Base-by-base conservation (phyloP, 2,329 filamentous ascomycete species). In the Zalaria sp. region DNA sequence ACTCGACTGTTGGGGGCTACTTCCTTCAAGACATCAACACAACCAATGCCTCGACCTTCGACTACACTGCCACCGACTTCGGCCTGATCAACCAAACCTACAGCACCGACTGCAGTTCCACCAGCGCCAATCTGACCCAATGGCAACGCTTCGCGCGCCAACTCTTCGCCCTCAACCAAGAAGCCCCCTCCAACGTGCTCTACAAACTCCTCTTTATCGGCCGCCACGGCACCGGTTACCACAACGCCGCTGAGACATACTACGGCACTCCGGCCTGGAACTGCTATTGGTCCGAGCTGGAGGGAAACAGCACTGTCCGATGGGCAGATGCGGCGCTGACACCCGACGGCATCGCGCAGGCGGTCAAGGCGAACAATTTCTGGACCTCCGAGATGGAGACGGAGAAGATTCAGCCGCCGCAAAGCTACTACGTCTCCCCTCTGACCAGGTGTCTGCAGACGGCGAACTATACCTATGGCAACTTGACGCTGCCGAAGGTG, bases 191-290 rank as follows among this genome's bases (percentile, higher is more conserved):
- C 5, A 67, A 67, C 38, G 68, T 71, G 6, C 80, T 44, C 75
- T 84, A 82, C 63, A 79, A 81, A 52, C 66, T 86, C 6, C 55
- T 85, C 27, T 79, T 79, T 57, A 66, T 83, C 57, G 79, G 74
- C 35, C 74, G 81, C 34, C 81, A 85, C 53, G 81, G 81, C 25
- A 72, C 83, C 56, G 81, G 81, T 5, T 63, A 64, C 42, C 71
- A 79, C 57, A 80, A 80, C 51, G 73, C 74, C 5, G 79, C 79
- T 9, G 76, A 83, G 58, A 64, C 66, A 27, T 79, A 68, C 55
- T 83, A 81, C 49, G 79, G 79, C 37, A 83, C 78, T 0, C 71
- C 75, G 1, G 75, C 73, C 3, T 83, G 79, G 80, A 79, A 83
- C 54, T 57, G 51, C 57, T 81, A 83, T 63, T 84, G 77, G 77